phyloP scores from a whole-genome alignment of 2,329 filamentous ascomycete genomes.

The Reticulascus tulasneorum region DNA sequence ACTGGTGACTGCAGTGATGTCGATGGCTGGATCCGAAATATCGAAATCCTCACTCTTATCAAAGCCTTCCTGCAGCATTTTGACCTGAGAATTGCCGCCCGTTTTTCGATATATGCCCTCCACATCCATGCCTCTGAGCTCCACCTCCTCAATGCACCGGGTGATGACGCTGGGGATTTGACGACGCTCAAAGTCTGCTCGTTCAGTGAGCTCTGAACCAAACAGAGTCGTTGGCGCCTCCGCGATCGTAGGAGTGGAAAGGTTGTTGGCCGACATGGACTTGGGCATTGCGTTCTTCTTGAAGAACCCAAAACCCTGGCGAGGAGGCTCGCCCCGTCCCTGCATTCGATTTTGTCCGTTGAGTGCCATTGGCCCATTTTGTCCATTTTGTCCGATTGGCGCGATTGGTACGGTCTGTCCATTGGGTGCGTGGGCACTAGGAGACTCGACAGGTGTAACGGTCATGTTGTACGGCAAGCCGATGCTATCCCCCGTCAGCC shows the following conservation, averaged over 20 bases:
- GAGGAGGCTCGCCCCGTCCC: constrained; percentile 30
- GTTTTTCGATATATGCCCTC: constrained; percentile 98
- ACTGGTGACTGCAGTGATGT: constrained; percentile 94
- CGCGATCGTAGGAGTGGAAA: constrained; percentile 33
- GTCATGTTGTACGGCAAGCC: constrained; percentile 70
- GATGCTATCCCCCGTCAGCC: constrained; percentile 59
- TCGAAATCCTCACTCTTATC: constrained; percentile 83
- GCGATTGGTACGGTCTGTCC: constrained; percentile 6
- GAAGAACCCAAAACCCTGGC: constrained; percentile 71
- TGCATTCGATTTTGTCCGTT: constrained; percentile 24
- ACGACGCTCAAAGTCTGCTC: constrained; percentile 82
- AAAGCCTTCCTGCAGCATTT: constrained; percentile 86
- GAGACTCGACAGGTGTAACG: constrained; percentile 49
- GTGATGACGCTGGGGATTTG: constrained; percentile 88
- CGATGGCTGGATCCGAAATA: constrained; percentile 87
- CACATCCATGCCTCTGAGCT: constrained; percentile 91
- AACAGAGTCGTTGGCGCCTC: constrained; percentile 66
- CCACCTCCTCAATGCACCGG: constrained; percentile 94
- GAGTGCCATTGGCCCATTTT: constrained; percentile 17
- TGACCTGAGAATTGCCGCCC: constrained; percentile 86
- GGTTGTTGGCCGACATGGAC: constrained; percentile 40
- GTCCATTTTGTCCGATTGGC: constrained; percentile 5
- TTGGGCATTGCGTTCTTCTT: constrained; percentile 51
- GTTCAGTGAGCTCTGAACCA: constrained; percentile 81
- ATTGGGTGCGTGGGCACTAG: constrained; percentile 21